Conservation (phyloP, 371 early-diverging fungal species). For the Encephalitozoon cuniculi region DNA sequence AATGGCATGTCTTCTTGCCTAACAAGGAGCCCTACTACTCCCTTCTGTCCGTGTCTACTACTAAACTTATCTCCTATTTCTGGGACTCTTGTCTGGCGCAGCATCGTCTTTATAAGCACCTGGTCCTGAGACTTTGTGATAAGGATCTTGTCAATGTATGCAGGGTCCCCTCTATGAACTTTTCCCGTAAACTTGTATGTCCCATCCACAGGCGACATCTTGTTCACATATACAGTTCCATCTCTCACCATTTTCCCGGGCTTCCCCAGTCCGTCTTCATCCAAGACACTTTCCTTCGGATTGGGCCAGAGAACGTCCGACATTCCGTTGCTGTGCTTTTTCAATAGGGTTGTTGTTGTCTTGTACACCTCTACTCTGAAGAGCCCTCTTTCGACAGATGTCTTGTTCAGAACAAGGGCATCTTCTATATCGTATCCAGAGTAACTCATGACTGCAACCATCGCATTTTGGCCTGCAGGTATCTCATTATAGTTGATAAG, state of each 20-base stretch:
- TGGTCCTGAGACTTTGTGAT: conserved; percentile 83
- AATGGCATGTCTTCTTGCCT: conserved; percentile 97
- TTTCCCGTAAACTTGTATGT: conserved; percentile 65
- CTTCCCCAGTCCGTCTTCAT: conserved; percentile 73
- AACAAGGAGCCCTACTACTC: conserved; percentile 90
- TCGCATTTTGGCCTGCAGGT: conserved; percentile 98
- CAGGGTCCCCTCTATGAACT: conserved; percentile 52
- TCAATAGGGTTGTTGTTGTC: conserved; percentile 69
- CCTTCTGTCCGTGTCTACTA: conserved; percentile 98
- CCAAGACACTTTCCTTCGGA: conserved; percentile 62
- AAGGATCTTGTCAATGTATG: conserved; percentile 66
- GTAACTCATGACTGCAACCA: conserved; percentile 96
- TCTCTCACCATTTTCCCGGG: conserved; percentile 71
- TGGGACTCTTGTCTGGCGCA: conserved; percentile 88
- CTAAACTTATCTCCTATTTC: conserved; percentile 99
- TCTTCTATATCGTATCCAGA: conserved; percentile 99
- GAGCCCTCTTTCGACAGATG: conserved; percentile 93
- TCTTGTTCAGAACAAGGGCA: conserved; percentile 90
- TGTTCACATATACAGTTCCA: conserved; percentile 70
- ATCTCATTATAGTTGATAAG: conserved; percentile 86
- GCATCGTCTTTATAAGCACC: conserved; percentile 78
- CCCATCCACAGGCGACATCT: conserved; percentile 68
- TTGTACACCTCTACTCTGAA: conserved; percentile 87
- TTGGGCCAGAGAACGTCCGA: conserved; percentile 68
- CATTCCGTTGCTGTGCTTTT: conserved; percentile 73